Conservation (phyloP, 169 alveolate genomes). For the Plasmodium ovale region DNA sequence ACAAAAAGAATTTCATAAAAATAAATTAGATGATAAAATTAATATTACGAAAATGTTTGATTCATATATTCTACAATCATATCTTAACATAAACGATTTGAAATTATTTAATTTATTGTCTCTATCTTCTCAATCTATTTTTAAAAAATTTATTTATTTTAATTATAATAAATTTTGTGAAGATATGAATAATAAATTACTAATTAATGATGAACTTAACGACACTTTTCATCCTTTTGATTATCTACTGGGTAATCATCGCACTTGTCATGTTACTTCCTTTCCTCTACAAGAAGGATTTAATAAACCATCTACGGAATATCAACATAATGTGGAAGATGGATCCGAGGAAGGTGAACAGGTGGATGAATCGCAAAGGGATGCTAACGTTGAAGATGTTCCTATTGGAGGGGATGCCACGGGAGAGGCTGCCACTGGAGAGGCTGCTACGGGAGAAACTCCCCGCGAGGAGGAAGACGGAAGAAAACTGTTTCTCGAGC, state of each 20-base stretch:
- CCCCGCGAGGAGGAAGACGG: not conserved
- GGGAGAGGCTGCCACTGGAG: not conserved
- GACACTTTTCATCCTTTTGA: constrained; percentile 37
- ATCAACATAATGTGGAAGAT: not conserved
- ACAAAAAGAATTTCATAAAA: constrained; percentile 78
- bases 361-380: not conserved
- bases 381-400: not conserved
- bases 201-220: constrained; percentile 29
- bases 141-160: constrained; percentile 43
- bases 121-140: constrained; percentile 52
- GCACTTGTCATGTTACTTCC: not conserved
- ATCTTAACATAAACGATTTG: constrained; percentile 54
- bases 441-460: not conserved
- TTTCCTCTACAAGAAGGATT: not conserved
- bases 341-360: not conserved
- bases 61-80: constrained; percentile 54
- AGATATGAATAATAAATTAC: constrained; percentile 4
- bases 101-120: constrained; percentile 64
- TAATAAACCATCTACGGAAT: no score
- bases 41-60: constrained; percentile 63
- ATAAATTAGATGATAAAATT: constrained; percentile 74
- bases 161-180: constrained; percentile 44
- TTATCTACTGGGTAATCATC: constrained; percentile 12
- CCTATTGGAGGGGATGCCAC: not conserved
- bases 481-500: constrained; percentile 23